phyloP scores from a whole-genome alignment of 148 eudicot species.

The Amaranthus cruentus region DNA sequence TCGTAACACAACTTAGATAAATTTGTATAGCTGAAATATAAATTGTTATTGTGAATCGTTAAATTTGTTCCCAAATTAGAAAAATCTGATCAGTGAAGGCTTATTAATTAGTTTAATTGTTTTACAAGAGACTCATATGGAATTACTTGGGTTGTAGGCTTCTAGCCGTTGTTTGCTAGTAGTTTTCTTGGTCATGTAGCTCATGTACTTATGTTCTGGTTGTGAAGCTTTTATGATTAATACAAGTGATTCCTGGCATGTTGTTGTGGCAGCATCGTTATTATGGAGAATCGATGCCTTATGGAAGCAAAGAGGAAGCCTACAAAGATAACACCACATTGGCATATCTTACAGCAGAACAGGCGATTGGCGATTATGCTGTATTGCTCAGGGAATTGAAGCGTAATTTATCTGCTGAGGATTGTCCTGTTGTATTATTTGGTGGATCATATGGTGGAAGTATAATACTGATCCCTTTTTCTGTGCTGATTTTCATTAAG shows the following conservation, averaged over 20 bases:
- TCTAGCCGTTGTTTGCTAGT: neutral
- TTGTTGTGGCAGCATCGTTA: conserved; percentile 70
- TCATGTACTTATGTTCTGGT: neutral
- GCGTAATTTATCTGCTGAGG: conserved; percentile 75
- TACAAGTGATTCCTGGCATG: neutral
- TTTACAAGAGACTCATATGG: neutral
- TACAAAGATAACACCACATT: conserved; percentile 62
- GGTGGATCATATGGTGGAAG: conserved; percentile 99
- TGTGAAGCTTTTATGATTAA: neutral
- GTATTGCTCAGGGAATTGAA: conserved; percentile 66
- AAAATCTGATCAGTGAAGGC: neutral
- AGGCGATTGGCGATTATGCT: conserved; percentile 86
- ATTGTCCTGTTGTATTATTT: conserved; percentile 81
- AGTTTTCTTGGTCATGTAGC: neutral
- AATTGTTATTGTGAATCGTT: too few species aligned
- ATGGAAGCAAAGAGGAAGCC: conserved; percentile 64
- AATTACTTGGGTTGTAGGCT: neutral
- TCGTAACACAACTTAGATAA: too few species aligned
- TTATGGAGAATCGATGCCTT: conserved; percentile 94
- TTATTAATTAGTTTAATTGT: neutral
- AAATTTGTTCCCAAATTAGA: neutral
- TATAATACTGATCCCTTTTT: conserved; percentile 28
- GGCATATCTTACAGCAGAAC: conserved; percentile 72
- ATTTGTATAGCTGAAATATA: too few species aligned
- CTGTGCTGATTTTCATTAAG: neutral